Evolutionary conservation across 768 basidiomycete genomes (phyloP), one percentile per base, ranked within the genome.

Genomic region (Boletus pseudo-olivaceus): DNA sequence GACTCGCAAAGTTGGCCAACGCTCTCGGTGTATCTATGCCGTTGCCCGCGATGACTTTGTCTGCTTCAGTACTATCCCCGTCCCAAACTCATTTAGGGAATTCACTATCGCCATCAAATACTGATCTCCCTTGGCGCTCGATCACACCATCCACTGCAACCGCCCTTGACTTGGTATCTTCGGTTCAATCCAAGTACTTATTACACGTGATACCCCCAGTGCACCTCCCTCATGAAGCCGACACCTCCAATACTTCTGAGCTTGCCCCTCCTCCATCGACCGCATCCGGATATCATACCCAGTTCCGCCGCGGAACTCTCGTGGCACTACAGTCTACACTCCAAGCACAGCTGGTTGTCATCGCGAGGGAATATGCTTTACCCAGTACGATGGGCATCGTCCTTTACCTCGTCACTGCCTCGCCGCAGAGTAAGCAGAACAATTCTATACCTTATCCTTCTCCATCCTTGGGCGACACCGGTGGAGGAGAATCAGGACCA

Each of bases 321-420:
- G 82, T 98, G 5, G 88, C 94, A 0, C 77, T 98, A 0, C 83
- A 94, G 66, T 77, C 93, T 6, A 91, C 87, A 0, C 74, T 98
- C 1, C 86, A 91, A 39, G 80, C 85, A 1, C 95, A 97, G 67
- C 73, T 97, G 10, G 76, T 78, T 20, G 89, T 92, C 7, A 97
- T 98, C 48, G 93, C 95, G 14, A 87, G 86, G 70, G 95, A 98
- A 72, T 98, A 94, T 64, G 90, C 90, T 3, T 76, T 98, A 17
- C 95, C 95, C 1, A 92, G 87, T 60, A 91, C 90, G 0, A 72
- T 81, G 14, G 95, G 95, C 6, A 72, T 98, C 44, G 76, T 90
- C 40, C 77, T 98, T 2, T 98, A 94, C 70, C 82, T 98, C 43
- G 80, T 90, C 41, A 75, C 75, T 37, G 62, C 75, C 19, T 58